A percentile compares a stretch with the other conserved stretches of the same genome.
Evolutionary conservation across 2,329 filamentous ascomycete genomes (phyloP).

Genomic region (Amauroascus niger): DNA sequence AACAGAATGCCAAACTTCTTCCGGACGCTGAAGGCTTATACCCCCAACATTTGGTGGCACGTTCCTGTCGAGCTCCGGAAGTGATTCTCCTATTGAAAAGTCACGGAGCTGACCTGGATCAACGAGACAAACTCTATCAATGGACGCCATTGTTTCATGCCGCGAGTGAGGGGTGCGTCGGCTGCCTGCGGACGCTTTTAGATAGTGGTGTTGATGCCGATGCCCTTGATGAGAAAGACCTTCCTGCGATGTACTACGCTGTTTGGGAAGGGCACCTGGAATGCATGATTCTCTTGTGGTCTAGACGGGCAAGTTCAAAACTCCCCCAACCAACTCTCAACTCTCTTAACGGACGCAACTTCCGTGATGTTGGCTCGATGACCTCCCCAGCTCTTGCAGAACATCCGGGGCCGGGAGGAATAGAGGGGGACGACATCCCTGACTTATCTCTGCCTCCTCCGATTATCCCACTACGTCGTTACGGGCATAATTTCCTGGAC

Average conservation of each 20-base stretch:
- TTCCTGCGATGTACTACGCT: constrained; percentile 95
- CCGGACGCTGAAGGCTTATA: constrained; percentile 92
- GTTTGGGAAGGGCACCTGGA: constrained; percentile 95
- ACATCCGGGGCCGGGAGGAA: constrained; percentile 18
- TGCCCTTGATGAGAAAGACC: constrained; percentile 79
- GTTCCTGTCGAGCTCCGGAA: constrained; percentile 71
- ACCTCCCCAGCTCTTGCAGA: constrained; percentile 13
- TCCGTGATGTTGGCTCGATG: constrained; percentile 20
- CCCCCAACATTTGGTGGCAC: constrained; percentile 91
- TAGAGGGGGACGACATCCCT: constrained; percentile 78
- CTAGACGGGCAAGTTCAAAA: constrained; percentile 23
- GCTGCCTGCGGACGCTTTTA: constrained; percentile 72
- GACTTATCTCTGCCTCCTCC: constrained; percentile 85
- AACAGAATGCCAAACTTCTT: constrained; percentile 70
- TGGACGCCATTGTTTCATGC: constrained; percentile 97
- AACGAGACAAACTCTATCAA: constrained; percentile 89
- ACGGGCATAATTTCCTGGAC: constrained; percentile 96
- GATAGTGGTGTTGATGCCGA: constrained; percentile 67
- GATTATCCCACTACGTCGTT: constrained; percentile 86
- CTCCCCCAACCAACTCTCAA: constrained; percentile 26
- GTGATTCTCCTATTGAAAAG: constrained; percentile 70
- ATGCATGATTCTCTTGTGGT: constrained; percentile 75
- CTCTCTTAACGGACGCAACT: constrained; percentile 29
- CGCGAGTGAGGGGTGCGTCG: constrained; percentile 88
- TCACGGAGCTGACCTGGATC: constrained; percentile 81